Base-by-base conservation (phyloP, 768 basidiomycete genomes). In the Pleurotus platypus region DNA sequence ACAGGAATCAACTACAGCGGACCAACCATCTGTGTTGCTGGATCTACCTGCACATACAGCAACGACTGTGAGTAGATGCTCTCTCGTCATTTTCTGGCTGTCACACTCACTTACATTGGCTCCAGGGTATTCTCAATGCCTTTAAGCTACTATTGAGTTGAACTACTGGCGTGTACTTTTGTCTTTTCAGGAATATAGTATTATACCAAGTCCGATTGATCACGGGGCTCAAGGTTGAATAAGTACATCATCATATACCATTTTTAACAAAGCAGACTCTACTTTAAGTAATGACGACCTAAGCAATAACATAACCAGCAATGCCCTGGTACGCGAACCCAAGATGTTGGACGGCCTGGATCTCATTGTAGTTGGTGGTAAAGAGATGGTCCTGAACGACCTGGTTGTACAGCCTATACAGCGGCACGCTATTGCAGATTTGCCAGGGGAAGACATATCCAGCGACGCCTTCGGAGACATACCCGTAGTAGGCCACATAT, bases 361-460 rank as follows among this genome's bases (percentile, higher is more conserved):
- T 46, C 18, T 56, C 55, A 22, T 12, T 24, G 20, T 15, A 16
- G 43, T 46, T 46, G 30, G 55, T 56, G 55, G 55, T 56, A 12
- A 46, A 56, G 15, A 56, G 40, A 35, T 56, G 55, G 37, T 56
- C 55, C 43, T 13, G 12, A 8, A 30, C 38, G 16, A 27, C 43
- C 6, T 18, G 27, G 27, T 46, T 56, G 55, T 30, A 56, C 26
- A 56, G 20, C 42, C 55, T 46, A 22, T 56, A 35, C 27, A 56
- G 35, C 13, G 55, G 55, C 24, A 56, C 46, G 30, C 55, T 46
- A n/a, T 37, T 45, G 26, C 42, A 47, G 15, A 56, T 24, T 56
- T 47, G 55, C 51, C 38, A 46, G 37, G 61, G 30, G 39, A 57
- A 60, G 24, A 62, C 46, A 47, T 60, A 57, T 43, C 55, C 61